A percentile compares a stretch with the other conserved stretches of the same genome.
Evolutionary conservation across 1,284 basidiomycete species (phyloP).

Genomic region (Tremellales sp.): DNA sequence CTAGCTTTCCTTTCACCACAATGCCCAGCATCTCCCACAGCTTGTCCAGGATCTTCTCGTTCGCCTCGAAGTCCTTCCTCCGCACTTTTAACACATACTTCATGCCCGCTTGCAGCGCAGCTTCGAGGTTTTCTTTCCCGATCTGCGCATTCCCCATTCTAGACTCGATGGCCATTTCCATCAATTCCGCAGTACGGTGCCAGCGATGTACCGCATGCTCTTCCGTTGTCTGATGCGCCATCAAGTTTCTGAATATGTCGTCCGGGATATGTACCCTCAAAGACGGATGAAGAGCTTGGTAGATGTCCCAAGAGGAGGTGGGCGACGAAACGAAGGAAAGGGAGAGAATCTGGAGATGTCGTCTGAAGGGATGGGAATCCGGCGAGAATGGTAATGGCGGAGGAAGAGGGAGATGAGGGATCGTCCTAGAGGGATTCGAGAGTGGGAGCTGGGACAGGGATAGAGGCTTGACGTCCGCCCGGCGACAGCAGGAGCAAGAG

Average conservation of each 20-base stretch:
- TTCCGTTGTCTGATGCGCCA: conserved; percentile 26
- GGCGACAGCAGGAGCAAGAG: too few relatives aligned
- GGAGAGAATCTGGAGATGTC: conserved; percentile 38
- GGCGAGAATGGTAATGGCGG: conserved; percentile 43
- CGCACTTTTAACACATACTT: conserved; percentile 1
- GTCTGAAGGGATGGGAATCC: conserved; percentile 36
- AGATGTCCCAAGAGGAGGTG: conserved; percentile 35
- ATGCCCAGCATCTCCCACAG: conserved; percentile 12
- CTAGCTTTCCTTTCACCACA: conserved; percentile 6
- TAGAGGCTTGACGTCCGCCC: too few relatives aligned
- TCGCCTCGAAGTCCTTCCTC: not conserved
- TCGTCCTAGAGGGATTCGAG: too few relatives aligned
- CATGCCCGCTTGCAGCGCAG: conserved; percentile 12
- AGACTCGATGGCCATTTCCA: conserved; percentile 27
- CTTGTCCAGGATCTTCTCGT: conserved; percentile 12
- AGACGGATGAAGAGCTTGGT: conserved; percentile 29
- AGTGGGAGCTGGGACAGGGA: too few relatives aligned
- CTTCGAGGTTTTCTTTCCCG: conserved; percentile 9
- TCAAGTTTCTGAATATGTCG: conserved; percentile 26
- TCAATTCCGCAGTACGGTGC: conserved; percentile 16
- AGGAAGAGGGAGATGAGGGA: conserved; percentile 36
- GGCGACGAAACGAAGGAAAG: conserved; percentile 22
- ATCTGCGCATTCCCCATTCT: conserved; percentile 21
- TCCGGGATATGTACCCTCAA: conserved; percentile 35
- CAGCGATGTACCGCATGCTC: conserved; percentile 5